Base-by-base conservation (phyloP, 2,329 filamentous ascomycete genomes). In the Trichoderma guizhouense region DNA sequence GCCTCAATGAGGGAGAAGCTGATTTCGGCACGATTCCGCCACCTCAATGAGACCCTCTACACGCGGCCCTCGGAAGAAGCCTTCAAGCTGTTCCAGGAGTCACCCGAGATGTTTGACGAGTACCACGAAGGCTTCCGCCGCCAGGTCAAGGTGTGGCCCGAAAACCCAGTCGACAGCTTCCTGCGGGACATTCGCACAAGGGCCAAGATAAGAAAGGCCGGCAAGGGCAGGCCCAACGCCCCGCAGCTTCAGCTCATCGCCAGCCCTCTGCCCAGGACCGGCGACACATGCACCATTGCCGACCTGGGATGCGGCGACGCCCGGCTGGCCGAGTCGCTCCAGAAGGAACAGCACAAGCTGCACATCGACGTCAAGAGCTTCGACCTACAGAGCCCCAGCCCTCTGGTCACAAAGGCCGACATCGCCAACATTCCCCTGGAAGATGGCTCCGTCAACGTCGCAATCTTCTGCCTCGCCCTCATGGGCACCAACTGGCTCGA, bases 401-500 rank as follows among this genome's bases (percentile, higher is more conserved):
- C 89, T 21, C 88, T 94, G 24, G 92, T 99, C 74, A 97, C 93
- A 1, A 90, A 91, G 74, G 94, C 96, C 15, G 96, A 99, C 82
- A 96, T 98, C 67, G 92, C 94, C 34, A 88, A 92, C 72, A 85
- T 99, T 2, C 95, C 95, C 0, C 84, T 97, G 0, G 84, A 85
- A 6, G 90, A 95, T 76, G 91, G 90, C 58, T 90, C 88, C 73
- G 90, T 94, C 73, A 94, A 99, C 81, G 87, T 99, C 6, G 93
- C 93, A 63, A 91, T 99, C 76, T 98, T 98, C 85, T 99, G 96
- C 81, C 88, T 99, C 36, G 96, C 95, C 64, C 89, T 99, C 72
- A 99, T 99, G 96, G 96, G 96, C 79, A 99, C 96, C 70, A 99
- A 99, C 84, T 99, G 96, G 95, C 88, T 97, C 68, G 91, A 94